These are phyloP conservation scores for Dactylis glomerata DNA, from an alignment of 176 grass and related monocot species.

Conservation along the genomic window DNA sequence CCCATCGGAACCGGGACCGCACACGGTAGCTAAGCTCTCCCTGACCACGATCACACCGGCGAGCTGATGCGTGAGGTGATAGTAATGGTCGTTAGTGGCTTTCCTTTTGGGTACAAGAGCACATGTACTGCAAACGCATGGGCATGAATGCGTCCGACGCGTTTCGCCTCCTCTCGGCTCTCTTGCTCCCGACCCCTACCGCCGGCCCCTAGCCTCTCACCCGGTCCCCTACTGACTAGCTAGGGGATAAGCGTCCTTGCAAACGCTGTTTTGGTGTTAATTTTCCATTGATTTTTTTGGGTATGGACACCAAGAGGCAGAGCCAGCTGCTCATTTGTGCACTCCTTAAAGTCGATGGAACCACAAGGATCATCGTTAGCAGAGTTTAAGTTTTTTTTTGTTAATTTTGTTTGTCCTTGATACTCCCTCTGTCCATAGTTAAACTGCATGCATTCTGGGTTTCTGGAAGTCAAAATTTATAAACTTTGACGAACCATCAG, in stretches of 20 bases:
- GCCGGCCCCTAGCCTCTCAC: background rate
- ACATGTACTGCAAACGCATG: background rate
- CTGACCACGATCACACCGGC: background rate
- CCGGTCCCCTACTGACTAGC: background rate
- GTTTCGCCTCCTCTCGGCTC: background rate
- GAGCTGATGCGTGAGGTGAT: background rate
- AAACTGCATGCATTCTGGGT: no score
- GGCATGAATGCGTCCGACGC: background rate
- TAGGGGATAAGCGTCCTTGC: background rate
- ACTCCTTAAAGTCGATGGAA: background rate
- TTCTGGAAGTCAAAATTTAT: no score
- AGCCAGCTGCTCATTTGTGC: background rate
- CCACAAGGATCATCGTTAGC: no score
- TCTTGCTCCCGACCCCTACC: background rate
- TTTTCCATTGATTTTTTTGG: background rate
- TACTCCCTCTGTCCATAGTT: no score
- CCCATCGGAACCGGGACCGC: conserved; percentile 1
- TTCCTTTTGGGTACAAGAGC: background rate
- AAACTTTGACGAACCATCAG: no score
- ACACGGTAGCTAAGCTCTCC: background rate
- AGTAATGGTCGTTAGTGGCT: background rate
- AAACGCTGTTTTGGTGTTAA: background rate
- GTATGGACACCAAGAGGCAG: background rate
- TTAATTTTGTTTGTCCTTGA: no score
- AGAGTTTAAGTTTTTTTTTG: no score